A percentile compares a stretch with the other conserved stretches of the same genome.
These are phyloP conservation scores for Bothriochloa decipiens DNA, from an alignment of 176 grass and related monocot species.

Conservation along the genomic window DNA sequence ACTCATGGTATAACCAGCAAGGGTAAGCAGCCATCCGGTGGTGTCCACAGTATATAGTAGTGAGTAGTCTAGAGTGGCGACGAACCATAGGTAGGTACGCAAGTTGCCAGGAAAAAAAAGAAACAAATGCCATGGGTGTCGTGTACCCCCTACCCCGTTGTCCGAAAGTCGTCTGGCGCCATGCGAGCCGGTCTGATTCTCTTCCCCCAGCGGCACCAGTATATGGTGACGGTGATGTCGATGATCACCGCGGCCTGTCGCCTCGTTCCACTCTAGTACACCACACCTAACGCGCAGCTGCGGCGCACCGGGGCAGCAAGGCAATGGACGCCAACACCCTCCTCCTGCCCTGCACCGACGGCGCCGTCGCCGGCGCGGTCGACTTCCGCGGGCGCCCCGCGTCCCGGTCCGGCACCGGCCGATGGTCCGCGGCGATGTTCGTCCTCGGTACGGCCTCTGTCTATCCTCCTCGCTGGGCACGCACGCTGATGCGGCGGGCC, in stretches of 20 bases:
- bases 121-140: not conserved
- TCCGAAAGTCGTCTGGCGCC: slow-evolving; percentile 14
- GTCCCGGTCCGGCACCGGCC: slow-evolving; percentile 50
- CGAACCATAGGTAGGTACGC: not conserved
- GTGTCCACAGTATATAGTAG: not conserved
- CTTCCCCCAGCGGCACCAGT: slow-evolving; percentile 4
- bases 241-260: not conserved
- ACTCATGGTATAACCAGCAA: not conserved
- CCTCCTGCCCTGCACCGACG: slow-evolving; percentile 36
- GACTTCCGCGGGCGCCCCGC: slow-evolving; percentile 64
- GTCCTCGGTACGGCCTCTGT: slow-evolving; percentile 52
- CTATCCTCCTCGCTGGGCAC: no score
- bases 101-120: slow-evolving; percentile 14
- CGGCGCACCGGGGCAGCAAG: no score
- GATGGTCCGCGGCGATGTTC: slow-evolving; percentile 68
- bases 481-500: not conserved
- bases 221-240: not conserved
- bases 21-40: not conserved
- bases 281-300: not conserved
- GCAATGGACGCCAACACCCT: slow-evolving; percentile 42
- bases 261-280: not conserved
- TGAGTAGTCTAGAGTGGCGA: not conserved
- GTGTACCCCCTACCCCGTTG: not conserved
- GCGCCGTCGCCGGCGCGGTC: slow-evolving; percentile 42
- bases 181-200: slow-evolving; percentile 30